Conservation (phyloP, 2,329 filamentous ascomycete genomes). For the Colletotrichum tropicale region DNA sequence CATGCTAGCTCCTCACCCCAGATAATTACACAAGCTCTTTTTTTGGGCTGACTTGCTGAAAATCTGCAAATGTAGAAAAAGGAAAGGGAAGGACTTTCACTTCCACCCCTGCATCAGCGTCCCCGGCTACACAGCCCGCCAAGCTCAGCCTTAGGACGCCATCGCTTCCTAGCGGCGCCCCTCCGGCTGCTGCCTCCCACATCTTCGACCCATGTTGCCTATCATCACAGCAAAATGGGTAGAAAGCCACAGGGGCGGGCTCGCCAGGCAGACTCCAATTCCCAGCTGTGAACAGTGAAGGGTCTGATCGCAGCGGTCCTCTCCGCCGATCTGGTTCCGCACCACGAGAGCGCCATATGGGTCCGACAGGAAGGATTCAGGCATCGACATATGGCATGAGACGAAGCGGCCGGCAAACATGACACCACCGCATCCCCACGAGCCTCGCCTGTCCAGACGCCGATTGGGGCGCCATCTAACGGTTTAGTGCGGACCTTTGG, state of each 20-base stretch:
- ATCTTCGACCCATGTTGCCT: background rate
- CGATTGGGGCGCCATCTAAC: background rate
- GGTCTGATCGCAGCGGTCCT: background rate
- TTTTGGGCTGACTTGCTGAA: background rate
- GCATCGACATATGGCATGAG: background rate
- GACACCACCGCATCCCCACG: no score
- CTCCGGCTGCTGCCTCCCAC: background rate
- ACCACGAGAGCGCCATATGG: background rate
- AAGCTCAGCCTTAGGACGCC: conserved; percentile 19
- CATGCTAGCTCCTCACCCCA: background rate
- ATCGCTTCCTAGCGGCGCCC: background rate
- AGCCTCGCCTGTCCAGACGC: background rate
- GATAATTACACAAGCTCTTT: background rate
- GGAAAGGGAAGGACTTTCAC: background rate
- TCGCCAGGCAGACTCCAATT: background rate
- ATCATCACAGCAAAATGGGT: background rate
- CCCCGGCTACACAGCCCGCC: background rate
- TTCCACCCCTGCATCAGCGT: background rate
- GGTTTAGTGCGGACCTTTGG: background rate
- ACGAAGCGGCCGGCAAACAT: background rate
- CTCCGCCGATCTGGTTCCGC: background rate
- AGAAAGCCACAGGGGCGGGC: background rate
- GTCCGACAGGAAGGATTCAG: background rate
- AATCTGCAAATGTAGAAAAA: background rate
- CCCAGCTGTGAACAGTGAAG: background rate